Base-by-base conservation (phyloP, 371 early-diverging fungal genomes). In the Coemansia sp. region DNA sequence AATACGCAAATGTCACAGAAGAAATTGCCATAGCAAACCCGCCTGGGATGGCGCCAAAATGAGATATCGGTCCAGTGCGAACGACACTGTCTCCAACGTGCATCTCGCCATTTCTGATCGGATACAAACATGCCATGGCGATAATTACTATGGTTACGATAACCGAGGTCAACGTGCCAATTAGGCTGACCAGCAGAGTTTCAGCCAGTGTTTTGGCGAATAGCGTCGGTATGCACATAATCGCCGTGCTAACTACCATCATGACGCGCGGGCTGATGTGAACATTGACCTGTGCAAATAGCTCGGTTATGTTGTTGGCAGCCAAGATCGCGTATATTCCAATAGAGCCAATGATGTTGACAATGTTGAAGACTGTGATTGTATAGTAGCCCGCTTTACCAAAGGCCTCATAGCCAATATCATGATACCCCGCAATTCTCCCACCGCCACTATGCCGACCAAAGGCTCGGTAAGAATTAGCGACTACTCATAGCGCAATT, bases 281-380 rank as follows among this genome's bases (percentile, higher is more conserved):
- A 35, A 47, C 66, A 69, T 61, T 65, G 53, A 38, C 75, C 55
- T 63, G 85, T 64, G 56, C 38, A 34, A 77, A 43, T 16, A 90
- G 76, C 40, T 83, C 67, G 9, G 80, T 67, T 63, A 85, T 74
- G 68, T 88, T 88, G 54, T 74, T 74, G 64, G 84, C 82, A 20
- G 90, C 86, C 55, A 93, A 68, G 12, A 92, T 88, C 20, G 90
- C 76, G 57, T 91, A 93, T 30, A 92, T 82, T 45, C 89, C 85
- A 0, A 88, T 84, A 45, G 86, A 85, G 53, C 91, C 90, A 55
- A 88, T 74, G 10, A 86, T 76, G 66, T 85, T 86, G 5, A 86
- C 80, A 64, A 86, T 83, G 61, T 90, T 86, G 68, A 91, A 85
- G 1, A 57, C 53, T 0, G 68, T 47, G 5, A 69, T 63, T 2